A percentile compares a stretch with the other conserved stretches of the same genome.
phyloP scores from a whole-genome alignment of 768 basidiomycete genomes.

The Leccinum barrowsii region DNA sequence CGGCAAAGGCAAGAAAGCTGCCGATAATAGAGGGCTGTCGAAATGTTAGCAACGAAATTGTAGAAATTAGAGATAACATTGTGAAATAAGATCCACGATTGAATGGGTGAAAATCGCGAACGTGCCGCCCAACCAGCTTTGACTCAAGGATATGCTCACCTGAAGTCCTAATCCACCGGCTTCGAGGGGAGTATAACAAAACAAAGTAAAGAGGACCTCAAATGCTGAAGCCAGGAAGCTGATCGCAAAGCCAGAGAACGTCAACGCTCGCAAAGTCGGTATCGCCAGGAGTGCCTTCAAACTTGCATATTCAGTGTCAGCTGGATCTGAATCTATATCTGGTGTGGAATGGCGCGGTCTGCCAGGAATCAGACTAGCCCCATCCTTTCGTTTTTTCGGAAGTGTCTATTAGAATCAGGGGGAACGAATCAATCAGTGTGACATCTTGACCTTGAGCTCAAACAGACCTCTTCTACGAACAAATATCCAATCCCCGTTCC shows the following conservation, averaged over 20 bases:
- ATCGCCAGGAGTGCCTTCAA: not conserved
- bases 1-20: slow-evolving; percentile 48
- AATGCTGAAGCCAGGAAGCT: not conserved
- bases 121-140: not conserved
- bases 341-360: not conserved
- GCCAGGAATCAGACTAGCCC: not conserved
- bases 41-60: slow-evolving; percentile 13
- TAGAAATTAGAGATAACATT: not conserved
- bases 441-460: not conserved
- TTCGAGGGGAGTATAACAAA: not conserved
- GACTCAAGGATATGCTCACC: slow-evolving; percentile 27
- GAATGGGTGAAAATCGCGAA: not conserved
- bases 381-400: not conserved
- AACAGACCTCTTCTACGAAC: slow-evolving; percentile 8
- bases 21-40: slow-evolving; percentile 52
- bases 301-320: not conserved
- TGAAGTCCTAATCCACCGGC: slow-evolving; percentile 39
- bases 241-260: not conserved
- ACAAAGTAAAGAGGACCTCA: not conserved
- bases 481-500: slow-evolving; percentile 1
- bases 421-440: not conserved
- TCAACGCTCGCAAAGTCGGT: not conserved
- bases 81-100: not conserved
- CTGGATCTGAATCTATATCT: not conserved
- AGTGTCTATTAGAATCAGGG: slow-evolving; percentile 1